phyloP scores from a whole-genome alignment of 225 moss, liverwort and hornwort genomes.

The Rhytidiadelphus loreus region DNA sequence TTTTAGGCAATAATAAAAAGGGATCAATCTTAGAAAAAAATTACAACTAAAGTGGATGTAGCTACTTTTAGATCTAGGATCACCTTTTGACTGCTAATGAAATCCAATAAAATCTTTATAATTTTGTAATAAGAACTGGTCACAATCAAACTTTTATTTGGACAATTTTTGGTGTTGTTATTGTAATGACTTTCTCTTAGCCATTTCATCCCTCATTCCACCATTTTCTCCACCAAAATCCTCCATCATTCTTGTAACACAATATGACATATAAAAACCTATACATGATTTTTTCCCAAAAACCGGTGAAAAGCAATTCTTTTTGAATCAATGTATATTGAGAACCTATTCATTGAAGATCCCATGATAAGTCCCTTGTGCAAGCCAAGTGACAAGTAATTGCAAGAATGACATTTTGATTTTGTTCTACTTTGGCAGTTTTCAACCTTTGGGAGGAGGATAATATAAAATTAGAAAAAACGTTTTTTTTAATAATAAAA shows the following conservation, averaged over 20 bases:
- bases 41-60: not conserved
- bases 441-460: too few species aligned
- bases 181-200: not conserved
- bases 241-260: not conserved
- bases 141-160: not conserved
- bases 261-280: not conserved
- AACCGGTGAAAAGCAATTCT: accelerated
- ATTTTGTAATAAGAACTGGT: accelerated
- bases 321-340: not conserved
- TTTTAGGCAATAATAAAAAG: too few species aligned
- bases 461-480: too few species aligned
- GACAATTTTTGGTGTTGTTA: not conserved
- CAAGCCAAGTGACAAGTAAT: not conserved
- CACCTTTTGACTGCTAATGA: accelerated
- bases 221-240: not conserved
- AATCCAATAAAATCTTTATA: not conserved
- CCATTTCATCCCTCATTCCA: not conserved
- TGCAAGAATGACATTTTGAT: too few species aligned
- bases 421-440: too few species aligned
- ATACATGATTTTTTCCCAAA: not conserved
- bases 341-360: not conserved
- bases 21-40: not conserved
- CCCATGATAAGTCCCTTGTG: not conserved
- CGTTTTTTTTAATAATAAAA: too few species aligned
- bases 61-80: not conserved